Conservation (phyloP, 768 basidiomycete genomes). For the Rhodotorula paludigena region DNA sequence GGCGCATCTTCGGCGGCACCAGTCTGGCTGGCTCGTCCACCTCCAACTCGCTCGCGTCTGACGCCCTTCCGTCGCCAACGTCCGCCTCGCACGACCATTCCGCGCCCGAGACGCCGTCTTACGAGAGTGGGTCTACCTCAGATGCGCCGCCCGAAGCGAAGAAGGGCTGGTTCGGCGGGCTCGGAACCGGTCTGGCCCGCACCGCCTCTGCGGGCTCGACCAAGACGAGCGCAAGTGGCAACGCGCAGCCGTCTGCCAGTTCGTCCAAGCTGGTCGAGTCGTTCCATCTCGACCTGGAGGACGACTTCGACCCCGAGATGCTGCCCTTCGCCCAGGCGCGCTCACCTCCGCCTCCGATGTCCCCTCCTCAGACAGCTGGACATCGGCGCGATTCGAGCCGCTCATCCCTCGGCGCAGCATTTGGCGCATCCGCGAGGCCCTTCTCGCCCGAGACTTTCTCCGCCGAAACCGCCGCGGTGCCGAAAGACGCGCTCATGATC, state of each 20-base stretch:
- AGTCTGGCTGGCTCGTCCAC: slow-evolving; percentile 13
- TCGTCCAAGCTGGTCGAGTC: neutral
- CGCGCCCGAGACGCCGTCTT: neutral
- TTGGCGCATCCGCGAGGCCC: neutral
- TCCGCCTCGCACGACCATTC: slow-evolving; percentile 9
- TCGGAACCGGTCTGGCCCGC: neutral
- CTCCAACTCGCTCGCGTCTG: slow-evolving; percentile 23
- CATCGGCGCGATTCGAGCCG: slow-evolving; percentile 9
- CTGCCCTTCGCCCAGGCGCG: slow-evolving; percentile 16
- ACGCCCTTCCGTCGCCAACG: slow-evolving; percentile 16
- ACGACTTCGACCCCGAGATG: slow-evolving; percentile 12
- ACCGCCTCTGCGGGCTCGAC: neutral
- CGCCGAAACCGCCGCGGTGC: neutral
- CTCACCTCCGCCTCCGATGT: neutral
- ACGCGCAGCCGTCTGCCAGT: neutral
- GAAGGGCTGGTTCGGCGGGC: slow-evolving; percentile 30
- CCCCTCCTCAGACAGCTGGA: neutral
- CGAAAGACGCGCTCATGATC: slow-evolving; percentile 77
- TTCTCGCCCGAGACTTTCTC: slow-evolving; percentile 20
- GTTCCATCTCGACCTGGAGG: neutral
- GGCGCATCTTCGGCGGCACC: slow-evolving; percentile 31
- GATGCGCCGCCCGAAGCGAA: neutral
- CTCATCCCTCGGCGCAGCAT: neutral
- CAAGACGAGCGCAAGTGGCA: no score
- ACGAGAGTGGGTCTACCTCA: neutral